Evolutionary conservation across 805 yeast genomes (phyloP), one percentile per base, ranked within the genome.

Genomic region (Torulaspora indica): DNA sequence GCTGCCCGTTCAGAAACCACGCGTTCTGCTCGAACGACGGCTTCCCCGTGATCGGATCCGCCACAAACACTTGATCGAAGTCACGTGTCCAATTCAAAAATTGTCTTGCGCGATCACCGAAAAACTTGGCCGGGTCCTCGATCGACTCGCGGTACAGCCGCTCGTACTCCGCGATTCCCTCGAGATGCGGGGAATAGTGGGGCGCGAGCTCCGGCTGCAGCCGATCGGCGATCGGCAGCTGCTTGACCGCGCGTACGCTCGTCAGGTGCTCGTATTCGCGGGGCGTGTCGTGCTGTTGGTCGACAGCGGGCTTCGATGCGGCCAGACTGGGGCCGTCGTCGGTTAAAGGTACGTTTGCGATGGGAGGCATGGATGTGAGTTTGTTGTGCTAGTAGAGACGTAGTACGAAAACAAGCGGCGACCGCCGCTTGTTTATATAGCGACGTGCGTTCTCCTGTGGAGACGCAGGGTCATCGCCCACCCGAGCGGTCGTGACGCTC

Each of bases 1-100:
- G 69, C 61, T 83, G 79, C 49, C 95, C 95, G 45, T 82, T 83
- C 24, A 84, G 66, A 62, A 85, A 85, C 93, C 93, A 85, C 27
- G 86, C 77, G 64, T 64, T 78, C 77, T 43, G 74, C 69, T 52
- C 74, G 63, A 48, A 74, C 65, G 59, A 66, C 54, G 58, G 67
- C 56, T 46, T 56, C 8, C 58, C 61, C 3, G 56, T 67, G 65
- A 56, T 56, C 9, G 56, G 46, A 57, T 75, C 57, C 76, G 63
- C 57, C 12, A 58, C 38, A 42, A 46, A 61, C 15, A 53, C 93
- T 47, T 76, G 73, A 56, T 75, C 72, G 67, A 86, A 90, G 42
- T 81, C 88, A 47, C 73, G 78, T 62, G 82, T 86, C 97, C 97
- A 90, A 57, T 76, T 68, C 54, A 90, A 75, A 45, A 78, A 74